Evolutionary conservation across 1,284 basidiomycete genomes (phyloP).

Genomic region (Takashimella koratensis): DNA sequence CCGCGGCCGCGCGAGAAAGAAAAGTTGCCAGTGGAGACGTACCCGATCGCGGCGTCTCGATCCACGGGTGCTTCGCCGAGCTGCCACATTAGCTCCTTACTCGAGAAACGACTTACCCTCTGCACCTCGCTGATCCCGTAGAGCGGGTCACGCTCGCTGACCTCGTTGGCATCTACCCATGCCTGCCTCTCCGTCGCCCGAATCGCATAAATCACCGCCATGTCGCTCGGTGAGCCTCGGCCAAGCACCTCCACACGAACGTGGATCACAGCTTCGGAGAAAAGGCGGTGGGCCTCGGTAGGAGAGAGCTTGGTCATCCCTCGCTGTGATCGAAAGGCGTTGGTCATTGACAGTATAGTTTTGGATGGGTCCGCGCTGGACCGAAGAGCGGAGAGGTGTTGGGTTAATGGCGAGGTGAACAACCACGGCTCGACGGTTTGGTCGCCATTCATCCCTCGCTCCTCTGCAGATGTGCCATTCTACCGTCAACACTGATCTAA

Average conservation of each 20-base stretch:
- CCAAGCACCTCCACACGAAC: conserved; percentile 61
- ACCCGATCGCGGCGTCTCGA: conserved; percentile 61
- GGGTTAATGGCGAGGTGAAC: conserved; percentile 53
- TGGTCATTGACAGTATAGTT: conserved; percentile 57
- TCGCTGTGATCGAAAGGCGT: conserved; percentile 59
- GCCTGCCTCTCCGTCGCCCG: conserved; percentile 53
- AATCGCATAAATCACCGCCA: conserved; percentile 66
- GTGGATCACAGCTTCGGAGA: conserved; percentile 61
- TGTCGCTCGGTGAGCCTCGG: conserved; percentile 67
- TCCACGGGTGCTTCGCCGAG: conserved; percentile 52
- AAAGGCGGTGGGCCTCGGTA: conserved; percentile 52
- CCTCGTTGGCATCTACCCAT: conserved; percentile 52
- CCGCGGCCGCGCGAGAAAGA: conserved; percentile 72
- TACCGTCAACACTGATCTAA: background rate
- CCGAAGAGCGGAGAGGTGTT: conserved; percentile 8
- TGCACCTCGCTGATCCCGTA: conserved; percentile 49
- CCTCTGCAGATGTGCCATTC: conserved; percentile 14
- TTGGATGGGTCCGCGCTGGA: conserved; percentile 10
- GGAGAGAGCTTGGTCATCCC: conserved; percentile 50
- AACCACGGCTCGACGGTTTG: conserved; percentile 58
- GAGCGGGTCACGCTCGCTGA: conserved; percentile 21
- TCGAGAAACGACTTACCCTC: conserved; percentile 46
- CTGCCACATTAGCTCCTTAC: conserved; percentile 46
- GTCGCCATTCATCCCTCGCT: conserved; percentile 39
- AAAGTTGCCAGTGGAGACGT: conserved; percentile 72